Evolutionary conservation across 768 basidiomycete species (phyloP).

Genomic region (Podaxis sp.): DNA sequence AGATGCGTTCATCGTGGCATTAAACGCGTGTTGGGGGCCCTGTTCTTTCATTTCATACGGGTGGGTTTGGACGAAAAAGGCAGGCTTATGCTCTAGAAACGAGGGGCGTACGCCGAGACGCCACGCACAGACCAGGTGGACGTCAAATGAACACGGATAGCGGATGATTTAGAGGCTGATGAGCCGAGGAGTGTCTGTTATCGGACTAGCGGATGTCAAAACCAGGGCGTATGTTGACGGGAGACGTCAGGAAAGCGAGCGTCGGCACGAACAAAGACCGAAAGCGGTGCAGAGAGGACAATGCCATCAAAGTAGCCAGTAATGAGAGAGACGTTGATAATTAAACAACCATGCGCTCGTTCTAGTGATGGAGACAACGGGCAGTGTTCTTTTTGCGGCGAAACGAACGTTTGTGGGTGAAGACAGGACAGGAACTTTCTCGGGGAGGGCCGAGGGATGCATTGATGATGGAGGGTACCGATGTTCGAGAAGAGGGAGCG

Average conservation of each 20-base stretch:
- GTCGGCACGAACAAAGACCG: no score
- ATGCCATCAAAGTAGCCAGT: no score
- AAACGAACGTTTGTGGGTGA: no score
- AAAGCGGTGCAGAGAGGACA: no score
- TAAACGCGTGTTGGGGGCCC: background rate
- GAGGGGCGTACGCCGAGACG: background rate
- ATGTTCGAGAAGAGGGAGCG: no score
- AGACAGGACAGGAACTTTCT: no score
- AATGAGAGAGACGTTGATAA: no score
- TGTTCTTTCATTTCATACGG: conserved; percentile 1
- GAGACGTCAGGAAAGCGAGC: background rate
- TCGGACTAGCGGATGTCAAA: background rate
- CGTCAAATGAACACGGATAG: background rate
- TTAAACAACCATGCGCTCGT: no score
- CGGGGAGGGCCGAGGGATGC: no score
- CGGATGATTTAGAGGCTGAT: background rate
- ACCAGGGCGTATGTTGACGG: background rate
- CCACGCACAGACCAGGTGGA: conserved; percentile 11
- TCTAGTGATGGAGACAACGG: no score
- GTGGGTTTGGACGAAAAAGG: conserved; percentile 3
- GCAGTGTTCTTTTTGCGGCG: no score
- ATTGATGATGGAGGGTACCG: no score
- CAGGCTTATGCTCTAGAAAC: background rate
- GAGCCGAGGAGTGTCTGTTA: background rate
- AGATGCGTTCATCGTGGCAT: conserved; percentile 4